These are phyloP conservation scores for Vitis hybrid DNA, from an alignment of 177 flowering plant genomes.

Conservation along the genomic window DNA sequence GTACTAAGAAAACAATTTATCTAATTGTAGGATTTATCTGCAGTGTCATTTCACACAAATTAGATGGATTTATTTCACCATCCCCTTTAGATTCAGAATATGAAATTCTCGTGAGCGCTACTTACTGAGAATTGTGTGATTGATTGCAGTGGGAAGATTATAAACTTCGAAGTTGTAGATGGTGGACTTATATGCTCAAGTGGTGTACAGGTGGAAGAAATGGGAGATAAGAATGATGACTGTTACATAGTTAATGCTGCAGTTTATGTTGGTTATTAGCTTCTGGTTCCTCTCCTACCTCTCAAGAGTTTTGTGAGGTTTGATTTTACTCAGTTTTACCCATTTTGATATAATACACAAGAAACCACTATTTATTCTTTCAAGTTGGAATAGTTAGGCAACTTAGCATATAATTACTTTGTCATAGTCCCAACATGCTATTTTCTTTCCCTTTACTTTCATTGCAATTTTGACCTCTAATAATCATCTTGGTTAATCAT, in stretches of 20 bases:
- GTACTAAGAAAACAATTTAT: no score
- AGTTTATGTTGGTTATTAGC: constrained; percentile 88
- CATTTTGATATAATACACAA: neutral
- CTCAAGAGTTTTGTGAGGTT: constrained; percentile 11
- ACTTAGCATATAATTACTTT: no score
- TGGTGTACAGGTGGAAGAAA: constrained; percentile 85
- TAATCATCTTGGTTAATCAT: no score
- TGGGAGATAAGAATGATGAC: constrained; percentile 95
- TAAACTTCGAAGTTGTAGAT: constrained; percentile 77
- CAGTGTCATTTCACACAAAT: no score
- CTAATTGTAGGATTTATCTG: no score
- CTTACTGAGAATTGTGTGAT: neutral
- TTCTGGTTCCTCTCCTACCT: neutral
- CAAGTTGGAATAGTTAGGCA: no score
- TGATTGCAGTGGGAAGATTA: constrained; percentile 66
- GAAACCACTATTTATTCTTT: neutral
- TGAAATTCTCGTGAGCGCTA: neutral
- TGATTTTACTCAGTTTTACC: constrained; percentile 7
- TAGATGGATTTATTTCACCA: no score
- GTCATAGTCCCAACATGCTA: no score
- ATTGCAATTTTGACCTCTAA: no score
- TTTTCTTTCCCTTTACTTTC: neutral
- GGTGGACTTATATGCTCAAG: constrained; percentile 96
- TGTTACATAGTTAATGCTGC: constrained; percentile 97
- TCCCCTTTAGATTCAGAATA: no score